Percentiles rank a stretch among this genome's conserved stretches.
Conservation (phyloP, 2,329 filamentous ascomycete species). For the Clarireedia homoeocarpa region DNA sequence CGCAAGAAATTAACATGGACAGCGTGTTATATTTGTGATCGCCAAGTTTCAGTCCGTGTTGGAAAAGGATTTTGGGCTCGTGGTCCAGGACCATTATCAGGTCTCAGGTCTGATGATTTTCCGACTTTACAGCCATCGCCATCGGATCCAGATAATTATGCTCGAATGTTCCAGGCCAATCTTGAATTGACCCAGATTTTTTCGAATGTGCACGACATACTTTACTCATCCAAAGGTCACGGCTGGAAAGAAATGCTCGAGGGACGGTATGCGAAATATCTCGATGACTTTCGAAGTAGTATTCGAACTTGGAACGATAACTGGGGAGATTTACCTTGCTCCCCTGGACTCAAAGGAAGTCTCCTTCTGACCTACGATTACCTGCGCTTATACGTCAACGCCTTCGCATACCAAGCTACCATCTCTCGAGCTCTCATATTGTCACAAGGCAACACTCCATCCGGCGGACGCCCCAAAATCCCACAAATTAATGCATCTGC, state of each 20-base stretch:
- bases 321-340: constrained; percentile 62
- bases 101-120: constrained; percentile 30
- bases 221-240: constrained; percentile 64
- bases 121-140: constrained; percentile 53
- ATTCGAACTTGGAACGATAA: constrained; percentile 64
- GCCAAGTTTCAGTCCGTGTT: constrained; percentile 62
- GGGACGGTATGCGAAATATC: constrained; percentile 67
- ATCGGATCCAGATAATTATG: constrained; percentile 57
- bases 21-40: constrained; percentile 52
- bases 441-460: constrained; percentile 27
- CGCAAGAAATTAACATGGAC: constrained; percentile 63
- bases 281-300: constrained; percentile 63
- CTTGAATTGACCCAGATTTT: constrained; percentile 66
- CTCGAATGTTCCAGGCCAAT: constrained; percentile 62
- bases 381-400: constrained; percentile 64
- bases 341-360: constrained; percentile 57
- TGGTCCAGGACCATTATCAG: constrained; percentile 60
- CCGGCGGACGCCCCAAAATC: constrained; percentile 32
- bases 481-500: constrained; percentile 40
- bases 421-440: constrained; percentile 39
- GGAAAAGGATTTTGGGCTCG: constrained; percentile 69
- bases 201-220: constrained; percentile 64
- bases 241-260: constrained; percentile 63
- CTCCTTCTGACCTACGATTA: constrained; percentile 66
- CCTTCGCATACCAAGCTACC: constrained; percentile 68